A percentile compares a stretch with the other conserved stretches of the same genome.
Evolutionary conservation across 1,139 yeast species (phyloP).

Genomic region (Pichia cactophila): DNA sequence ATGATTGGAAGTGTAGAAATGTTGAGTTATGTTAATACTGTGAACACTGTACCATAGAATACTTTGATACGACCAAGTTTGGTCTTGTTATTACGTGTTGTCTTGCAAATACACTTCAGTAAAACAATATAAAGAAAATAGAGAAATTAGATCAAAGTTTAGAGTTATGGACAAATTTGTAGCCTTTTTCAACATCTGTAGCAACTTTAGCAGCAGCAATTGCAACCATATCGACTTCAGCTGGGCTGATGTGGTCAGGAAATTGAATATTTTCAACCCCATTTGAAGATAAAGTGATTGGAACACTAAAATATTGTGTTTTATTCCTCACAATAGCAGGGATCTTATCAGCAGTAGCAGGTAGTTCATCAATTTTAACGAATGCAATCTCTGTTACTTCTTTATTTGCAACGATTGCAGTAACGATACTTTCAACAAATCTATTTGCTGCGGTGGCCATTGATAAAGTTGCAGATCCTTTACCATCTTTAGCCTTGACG

Average conservation of each 20-base stretch:
- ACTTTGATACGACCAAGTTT: neutral
- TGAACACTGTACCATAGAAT: neutral
- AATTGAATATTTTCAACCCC: slow-evolving; percentile 44
- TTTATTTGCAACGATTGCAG: slow-evolving; percentile 31
- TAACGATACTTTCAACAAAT: slow-evolving; percentile 47
- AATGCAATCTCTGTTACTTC: slow-evolving; percentile 45
- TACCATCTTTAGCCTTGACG: slow-evolving; percentile 68
- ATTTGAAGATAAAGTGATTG: slow-evolving; percentile 42
- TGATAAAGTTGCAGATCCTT: slow-evolving; percentile 70
- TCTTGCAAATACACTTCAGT: too few species aligned
- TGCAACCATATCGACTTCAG: slow-evolving; percentile 29
- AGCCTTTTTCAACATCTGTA: slow-evolving; percentile 47
- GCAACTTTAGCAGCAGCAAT: neutral
- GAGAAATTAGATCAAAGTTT: slow-evolving; percentile 30
- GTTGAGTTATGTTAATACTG: too few species aligned
- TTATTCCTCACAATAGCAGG: slow-evolving; percentile 34
- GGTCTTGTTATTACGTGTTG: too few species aligned
- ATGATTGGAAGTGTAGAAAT: too few species aligned
- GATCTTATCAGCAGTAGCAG: slow-evolving; percentile 3
- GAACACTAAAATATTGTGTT: slow-evolving; percentile 53
- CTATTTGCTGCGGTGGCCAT: slow-evolving; percentile 75
- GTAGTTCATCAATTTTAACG: slow-evolving; percentile 50
- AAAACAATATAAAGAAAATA: neutral
- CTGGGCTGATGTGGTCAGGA: slow-evolving; percentile 35
- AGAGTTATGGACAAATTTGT: slow-evolving; percentile 45